These are phyloP conservation scores for Mycena floridula DNA, from an alignment of 768 basidiomycete genomes.

Conservation along the genomic window DNA sequence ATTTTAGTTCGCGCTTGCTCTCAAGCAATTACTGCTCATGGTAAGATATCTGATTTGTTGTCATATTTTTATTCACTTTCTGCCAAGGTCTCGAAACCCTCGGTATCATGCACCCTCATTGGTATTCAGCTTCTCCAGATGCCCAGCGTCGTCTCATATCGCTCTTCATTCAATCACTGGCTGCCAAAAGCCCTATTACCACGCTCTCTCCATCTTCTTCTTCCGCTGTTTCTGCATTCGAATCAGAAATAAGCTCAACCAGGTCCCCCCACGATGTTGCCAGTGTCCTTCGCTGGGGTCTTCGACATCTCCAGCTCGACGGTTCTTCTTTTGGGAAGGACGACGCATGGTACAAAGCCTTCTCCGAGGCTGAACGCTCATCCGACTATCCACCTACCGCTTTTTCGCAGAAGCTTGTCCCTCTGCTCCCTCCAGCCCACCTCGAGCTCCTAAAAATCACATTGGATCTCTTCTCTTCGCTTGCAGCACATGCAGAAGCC, in stretches of 20 bases:
- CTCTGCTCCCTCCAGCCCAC: slow-evolving; percentile 54
- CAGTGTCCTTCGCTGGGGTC: slow-evolving; percentile 74
- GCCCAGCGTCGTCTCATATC: slow-evolving; percentile 67
- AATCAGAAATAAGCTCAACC: slow-evolving; percentile 57
- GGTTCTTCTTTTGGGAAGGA: slow-evolving; percentile 54
- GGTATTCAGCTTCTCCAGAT: slow-evolving; percentile 68
- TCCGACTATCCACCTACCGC: slow-evolving; percentile 56
- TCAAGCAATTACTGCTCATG: slow-evolving; percentile 57
- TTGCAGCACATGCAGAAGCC: slow-evolving; percentile 66
- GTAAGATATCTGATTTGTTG: slow-evolving; percentile 29
- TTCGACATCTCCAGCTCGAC: slow-evolving; percentile 67
- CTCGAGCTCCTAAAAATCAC: slow-evolving; percentile 50
- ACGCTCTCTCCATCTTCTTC: too few species aligned
- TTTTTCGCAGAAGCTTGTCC: slow-evolving; percentile 56
- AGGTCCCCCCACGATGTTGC: slow-evolving; percentile 74
- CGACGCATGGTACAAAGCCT: slow-evolving; percentile 63
- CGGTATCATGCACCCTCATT: slow-evolving; percentile 83
- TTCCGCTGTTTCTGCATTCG: slow-evolving; percentile 45
- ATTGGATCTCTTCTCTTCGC: slow-evolving; percentile 58
- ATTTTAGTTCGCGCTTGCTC: slow-evolving; percentile 62
- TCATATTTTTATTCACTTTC: slow-evolving; percentile 7
- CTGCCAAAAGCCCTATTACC: slow-evolving; percentile 35
- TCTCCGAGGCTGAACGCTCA: slow-evolving; percentile 52
- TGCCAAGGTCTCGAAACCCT: slow-evolving; percentile 68
- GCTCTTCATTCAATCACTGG: slow-evolving; percentile 62